A percentile compares a stretch with the other conserved stretches of the same genome.
These are phyloP conservation scores for Leccinum barrowsii DNA, from an alignment of 768 basidiomycete genomes.

Conservation along the genomic window DNA sequence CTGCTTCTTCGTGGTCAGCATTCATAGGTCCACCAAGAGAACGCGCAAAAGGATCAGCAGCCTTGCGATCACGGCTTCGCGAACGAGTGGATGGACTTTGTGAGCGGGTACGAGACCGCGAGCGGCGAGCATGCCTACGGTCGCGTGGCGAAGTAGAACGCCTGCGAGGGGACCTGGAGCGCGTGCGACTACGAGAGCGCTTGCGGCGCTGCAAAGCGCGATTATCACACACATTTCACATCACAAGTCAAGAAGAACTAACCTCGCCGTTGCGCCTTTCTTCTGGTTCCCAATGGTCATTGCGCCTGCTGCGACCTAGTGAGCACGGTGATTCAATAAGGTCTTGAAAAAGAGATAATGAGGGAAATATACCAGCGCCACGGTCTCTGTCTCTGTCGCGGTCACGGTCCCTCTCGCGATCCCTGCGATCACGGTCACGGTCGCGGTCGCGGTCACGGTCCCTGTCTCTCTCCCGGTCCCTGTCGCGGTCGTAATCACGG, in stretches of 20 bases:
- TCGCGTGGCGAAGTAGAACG: conserved; percentile 63
- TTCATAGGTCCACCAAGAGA: conserved; percentile 89
- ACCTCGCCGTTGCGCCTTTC: conserved; percentile 72
- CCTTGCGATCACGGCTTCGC: conserved; percentile 57
- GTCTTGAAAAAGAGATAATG: neutral
- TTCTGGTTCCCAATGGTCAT: conserved; percentile 86
- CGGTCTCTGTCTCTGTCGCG: conserved; percentile 44
- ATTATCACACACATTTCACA: neutral
- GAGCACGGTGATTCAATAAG: neutral
- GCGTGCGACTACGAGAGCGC: conserved; percentile 63
- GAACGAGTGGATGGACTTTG: conserved; percentile 47
- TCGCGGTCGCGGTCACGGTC: conserved; percentile 35
- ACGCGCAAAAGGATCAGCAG: conserved; percentile 65
- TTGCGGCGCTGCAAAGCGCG: conserved; percentile 51
- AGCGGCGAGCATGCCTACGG: conserved; percentile 53
- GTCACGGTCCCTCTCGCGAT: conserved; percentile 44
- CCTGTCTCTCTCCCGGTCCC: conserved; percentile 43
- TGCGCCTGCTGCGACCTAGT: conserved; percentile 44
- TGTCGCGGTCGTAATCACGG: conserved; percentile 57
- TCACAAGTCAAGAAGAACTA: conserved; percentile 22
- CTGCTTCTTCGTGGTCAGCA: conserved; percentile 88
- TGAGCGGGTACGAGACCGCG: conserved; percentile 63
- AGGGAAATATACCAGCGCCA: conserved; percentile 41
- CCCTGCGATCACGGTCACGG: conserved; percentile 38
- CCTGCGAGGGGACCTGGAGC: conserved; percentile 63